phyloP scores from a whole-genome alignment of 306 rosid species.

The Macrotyloma uniflorum region DNA sequence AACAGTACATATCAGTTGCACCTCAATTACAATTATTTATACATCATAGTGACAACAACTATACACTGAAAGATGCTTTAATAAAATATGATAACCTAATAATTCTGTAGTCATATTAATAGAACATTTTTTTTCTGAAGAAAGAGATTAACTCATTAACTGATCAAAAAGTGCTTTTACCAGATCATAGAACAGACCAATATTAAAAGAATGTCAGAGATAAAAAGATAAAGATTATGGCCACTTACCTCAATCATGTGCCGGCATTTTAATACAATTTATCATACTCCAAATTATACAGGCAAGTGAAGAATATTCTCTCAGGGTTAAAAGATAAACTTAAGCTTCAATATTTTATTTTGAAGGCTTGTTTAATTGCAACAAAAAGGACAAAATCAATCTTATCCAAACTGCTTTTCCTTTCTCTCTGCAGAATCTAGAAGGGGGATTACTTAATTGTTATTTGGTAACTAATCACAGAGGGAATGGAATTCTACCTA shows the following conservation, averaged over 20 bases:
- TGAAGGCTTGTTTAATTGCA: constrained; percentile 20
- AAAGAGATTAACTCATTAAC: neutral
- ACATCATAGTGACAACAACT: neutral
- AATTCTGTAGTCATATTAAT: neutral
- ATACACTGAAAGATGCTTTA: neutral
- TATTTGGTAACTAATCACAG: constrained; percentile 37
- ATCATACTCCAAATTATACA: constrained; percentile 16
- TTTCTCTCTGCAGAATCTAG: constrained; percentile 32
- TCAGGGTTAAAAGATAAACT: constrained; percentile 20
- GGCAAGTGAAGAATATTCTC: constrained; percentile 40
- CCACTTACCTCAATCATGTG: constrained; percentile 23
- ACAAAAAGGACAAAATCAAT: constrained; percentile 26
- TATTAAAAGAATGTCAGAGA: constrained; percentile 25
- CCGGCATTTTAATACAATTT: constrained; percentile 22
- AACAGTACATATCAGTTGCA: neutral
- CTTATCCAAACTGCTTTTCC: constrained; percentile 44
- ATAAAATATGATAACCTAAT: neutral
- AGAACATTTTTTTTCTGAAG: neutral
- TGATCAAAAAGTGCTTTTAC: neutral
- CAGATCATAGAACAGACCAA: constrained; percentile 10
- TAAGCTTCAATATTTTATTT: constrained; percentile 10
- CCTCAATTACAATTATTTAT: neutral
- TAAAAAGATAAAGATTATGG: constrained; percentile 23
- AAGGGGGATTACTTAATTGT: constrained; percentile 34
- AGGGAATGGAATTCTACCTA: constrained; percentile 51